A percentile compares a stretch with the other conserved stretches of the same genome.
Evolutionary conservation across 2,329 filamentous ascomycete genomes (phyloP).

Genomic region (Aspergillus ruber): DNA sequence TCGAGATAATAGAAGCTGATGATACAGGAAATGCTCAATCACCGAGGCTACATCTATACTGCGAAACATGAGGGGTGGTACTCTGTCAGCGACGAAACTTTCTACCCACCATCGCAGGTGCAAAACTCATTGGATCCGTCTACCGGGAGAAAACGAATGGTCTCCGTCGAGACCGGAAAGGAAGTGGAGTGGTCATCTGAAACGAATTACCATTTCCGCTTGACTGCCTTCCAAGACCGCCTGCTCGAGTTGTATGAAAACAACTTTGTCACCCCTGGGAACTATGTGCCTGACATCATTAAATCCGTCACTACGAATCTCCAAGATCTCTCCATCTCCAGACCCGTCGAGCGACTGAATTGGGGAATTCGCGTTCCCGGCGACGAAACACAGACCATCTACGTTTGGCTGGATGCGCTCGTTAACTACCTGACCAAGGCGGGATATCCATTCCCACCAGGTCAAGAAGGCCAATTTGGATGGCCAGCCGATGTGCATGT

Average conservation of each 20-base stretch:
- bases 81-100: slow-evolving; percentile 91
- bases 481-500: slow-evolving; percentile 94
- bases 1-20: slow-evolving; percentile 4
- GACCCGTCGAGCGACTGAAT: slow-evolving; percentile 66
- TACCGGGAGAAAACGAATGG: slow-evolving; percentile 77
- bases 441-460: slow-evolving; percentile 70
- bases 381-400: slow-evolving; percentile 82
- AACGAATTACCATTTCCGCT: slow-evolving; percentile 86
- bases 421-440: slow-evolving; percentile 88
- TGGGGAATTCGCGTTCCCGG: slow-evolving; percentile 90
- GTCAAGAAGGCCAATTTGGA: slow-evolving; percentile 54
- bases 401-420: slow-evolving; percentile 95
- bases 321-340: slow-evolving; percentile 81
- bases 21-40: slow-evolving; percentile 58
- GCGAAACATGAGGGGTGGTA: slow-evolving; percentile 93
- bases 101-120: slow-evolving; percentile 74
- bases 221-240: slow-evolving; percentile 73
- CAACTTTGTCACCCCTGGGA: slow-evolving; percentile 71
- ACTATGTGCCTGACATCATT: slow-evolving; percentile 72
- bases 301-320: slow-evolving; percentile 70
- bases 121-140: slow-evolving; percentile 67
- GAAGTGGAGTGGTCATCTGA: slow-evolving; percentile 94
- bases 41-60: slow-evolving; percentile 73
- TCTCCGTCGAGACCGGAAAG: slow-evolving; percentile 78
- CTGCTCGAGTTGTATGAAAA: slow-evolving; percentile 72